Base-by-base conservation (phyloP, 208 protist species). In the Leishmania guyanensis region DNA sequence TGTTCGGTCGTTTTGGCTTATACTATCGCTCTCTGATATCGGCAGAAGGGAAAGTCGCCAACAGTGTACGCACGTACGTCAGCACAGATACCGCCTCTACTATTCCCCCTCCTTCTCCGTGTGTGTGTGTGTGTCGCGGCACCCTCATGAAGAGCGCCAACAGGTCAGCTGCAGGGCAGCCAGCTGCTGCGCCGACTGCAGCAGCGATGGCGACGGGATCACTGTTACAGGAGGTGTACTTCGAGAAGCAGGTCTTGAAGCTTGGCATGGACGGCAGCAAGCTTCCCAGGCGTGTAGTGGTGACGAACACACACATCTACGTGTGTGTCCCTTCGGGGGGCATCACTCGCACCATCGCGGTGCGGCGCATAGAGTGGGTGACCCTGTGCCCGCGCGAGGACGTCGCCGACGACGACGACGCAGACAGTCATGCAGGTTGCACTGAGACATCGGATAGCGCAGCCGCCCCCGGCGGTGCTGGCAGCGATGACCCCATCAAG, bases 251-350 rank as follows among this genome's bases (percentile, higher is more conserved):
- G 22, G 86, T 91, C 2, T 76, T 85, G 39, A 93, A 93, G 72
- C 87, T 93, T 16, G 88, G 88, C 14, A 54, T 84, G n/a, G 86
- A 91, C 65, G 88, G 86, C 68, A 89, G 78, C 75, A 89, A 65
- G 16, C 79, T 93, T 5, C 77, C 82, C 9, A 84, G 90, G 10
- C 76, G 83, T 46, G 73, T 93, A 0, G 81, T 89, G 50, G 69
- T 91, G 17, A 91, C 88, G 0, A 71, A 76, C 66, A 82, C 75
- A 6, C 53, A 79, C 64, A 51, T 93, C 16, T 88, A 88, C 74
- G 80, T 93, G n/a, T 87, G 86, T 36, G 85, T 92, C 14, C 81
- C 79, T 3, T 71, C 82, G 26, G 88, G 87, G n/a, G 88, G 86
- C 62, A 80, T 92, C 73, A 93, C 90, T 5, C 90, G 88, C 20